Evolutionary conservation across 768 basidiomycete genomes (phyloP).

Genomic region (Boletus sensibilis): DNA sequence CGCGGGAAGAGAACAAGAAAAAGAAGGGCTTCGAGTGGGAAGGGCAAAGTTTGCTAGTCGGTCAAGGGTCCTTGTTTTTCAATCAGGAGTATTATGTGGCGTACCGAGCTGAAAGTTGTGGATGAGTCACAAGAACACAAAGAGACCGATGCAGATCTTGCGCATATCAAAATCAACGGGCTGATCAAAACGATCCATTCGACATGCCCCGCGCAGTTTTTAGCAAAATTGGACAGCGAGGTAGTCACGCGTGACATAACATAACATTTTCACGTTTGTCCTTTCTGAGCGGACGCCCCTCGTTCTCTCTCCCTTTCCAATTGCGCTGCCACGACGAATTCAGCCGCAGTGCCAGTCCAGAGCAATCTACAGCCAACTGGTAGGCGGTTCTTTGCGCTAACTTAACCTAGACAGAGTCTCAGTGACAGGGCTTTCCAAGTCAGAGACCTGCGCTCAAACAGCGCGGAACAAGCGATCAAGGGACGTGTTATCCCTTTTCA

Average conservation of each 20-base stretch:
- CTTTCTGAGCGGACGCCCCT: neutral
- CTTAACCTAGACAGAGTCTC: constrained; percentile 10
- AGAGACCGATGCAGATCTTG: constrained; percentile 17
- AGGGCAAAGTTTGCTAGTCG: neutral
- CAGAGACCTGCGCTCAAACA: constrained; percentile 25
- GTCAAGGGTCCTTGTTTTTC: neutral
- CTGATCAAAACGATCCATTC: constrained; percentile 12
- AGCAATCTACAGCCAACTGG: neutral
- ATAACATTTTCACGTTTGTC: neutral
- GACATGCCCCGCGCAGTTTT: constrained; percentile 1
- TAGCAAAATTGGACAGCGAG: constrained; percentile 13
- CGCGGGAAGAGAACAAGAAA: neutral
- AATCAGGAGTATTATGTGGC: neutral
- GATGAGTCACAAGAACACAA: neutral
- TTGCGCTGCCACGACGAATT: neutral
- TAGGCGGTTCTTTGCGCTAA: neutral
- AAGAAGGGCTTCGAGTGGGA: constrained; percentile 5
- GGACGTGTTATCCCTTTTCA: constrained; percentile 31
- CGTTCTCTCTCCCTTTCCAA: neutral
- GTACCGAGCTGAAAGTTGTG: constrained; percentile 1
- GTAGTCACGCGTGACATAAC: constrained; percentile 16
- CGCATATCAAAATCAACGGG: constrained; percentile 9
- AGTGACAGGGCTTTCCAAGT: constrained; percentile 2
- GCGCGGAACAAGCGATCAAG: constrained; percentile 35
- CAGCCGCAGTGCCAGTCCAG: constrained; percentile 1